phyloP scores from a whole-genome alignment of 495 filamentous ascomycete species.

The Neurospora tetrasperma region DNA sequence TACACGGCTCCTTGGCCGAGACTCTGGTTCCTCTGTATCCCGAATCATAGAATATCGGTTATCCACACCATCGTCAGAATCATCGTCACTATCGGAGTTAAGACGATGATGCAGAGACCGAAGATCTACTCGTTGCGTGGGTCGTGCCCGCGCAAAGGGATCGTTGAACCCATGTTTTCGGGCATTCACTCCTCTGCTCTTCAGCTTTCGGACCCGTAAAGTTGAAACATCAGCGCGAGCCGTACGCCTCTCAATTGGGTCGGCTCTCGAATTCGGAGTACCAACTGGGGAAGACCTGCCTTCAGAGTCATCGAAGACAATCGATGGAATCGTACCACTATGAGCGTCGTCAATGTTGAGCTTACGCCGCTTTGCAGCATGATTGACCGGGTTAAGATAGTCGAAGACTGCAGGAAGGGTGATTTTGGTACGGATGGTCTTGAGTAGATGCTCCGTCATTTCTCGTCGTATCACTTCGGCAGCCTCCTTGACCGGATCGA shows the following conservation, averaged over 20 bases:
- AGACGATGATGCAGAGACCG: slow-evolving; percentile 45
- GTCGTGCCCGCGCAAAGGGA: slow-evolving; percentile 59
- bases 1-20: slow-evolving; percentile 67
- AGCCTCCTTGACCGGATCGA: slow-evolving; percentile 81
- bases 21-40: slow-evolving; percentile 77
- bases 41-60: slow-evolving; percentile 45
- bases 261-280: slow-evolving; percentile 59
- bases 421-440: slow-evolving; percentile 75
- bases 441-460: slow-evolving; percentile 71
- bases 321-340: slow-evolving; percentile 31
- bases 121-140: slow-evolving; percentile 33
- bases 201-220: slow-evolving; percentile 60
- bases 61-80: slow-evolving; percentile 40
- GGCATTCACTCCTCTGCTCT: slow-evolving; percentile 45
- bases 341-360: slow-evolving; percentile 66
- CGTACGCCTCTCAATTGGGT: slow-evolving; percentile 40
- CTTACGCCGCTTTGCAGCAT: slow-evolving; percentile 61
- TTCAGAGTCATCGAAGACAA: slow-evolving; percentile 39
- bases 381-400: slow-evolving; percentile 72
- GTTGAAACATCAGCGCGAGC: slow-evolving; percentile 49
- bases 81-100: slow-evolving; percentile 47
- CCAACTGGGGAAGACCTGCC: slow-evolving; percentile 48
- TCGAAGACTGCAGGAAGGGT: slow-evolving; percentile 72
- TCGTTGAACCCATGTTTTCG: slow-evolving; percentile 64
- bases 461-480: slow-evolving; percentile 68